A percentile compares a stretch with the other conserved stretches of the same genome.
These are phyloP conservation scores for Amylocarpus encephaloides DNA, from an alignment of 2,329 filamentous ascomycete genomes.

Conservation along the genomic window DNA sequence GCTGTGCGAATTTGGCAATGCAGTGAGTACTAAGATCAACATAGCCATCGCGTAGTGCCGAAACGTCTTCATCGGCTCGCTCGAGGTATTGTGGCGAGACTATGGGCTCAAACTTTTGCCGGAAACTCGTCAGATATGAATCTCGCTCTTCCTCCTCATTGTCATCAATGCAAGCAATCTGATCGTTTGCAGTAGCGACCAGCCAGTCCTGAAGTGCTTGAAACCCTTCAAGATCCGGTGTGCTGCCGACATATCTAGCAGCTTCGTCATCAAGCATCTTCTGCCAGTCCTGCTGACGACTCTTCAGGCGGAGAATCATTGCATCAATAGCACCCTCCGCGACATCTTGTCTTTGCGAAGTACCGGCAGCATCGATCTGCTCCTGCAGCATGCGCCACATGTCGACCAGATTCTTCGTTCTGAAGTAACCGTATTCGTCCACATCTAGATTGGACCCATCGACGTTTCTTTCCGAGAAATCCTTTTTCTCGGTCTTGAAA, in stretches of 20 bases:
- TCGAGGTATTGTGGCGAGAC: slow-evolving; percentile 77
- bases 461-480: slow-evolving; percentile 70
- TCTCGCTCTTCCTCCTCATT: slow-evolving; percentile 67
- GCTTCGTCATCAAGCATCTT: slow-evolving; percentile 82
- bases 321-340: slow-evolving; percentile 92
- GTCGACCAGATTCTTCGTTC: slow-evolving; percentile 84
- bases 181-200: slow-evolving; percentile 93
- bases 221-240: slow-evolving; percentile 55
- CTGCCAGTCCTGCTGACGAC: slow-evolving; percentile 80
- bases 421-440: slow-evolving; percentile 84
- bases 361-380: slow-evolving; percentile 77
- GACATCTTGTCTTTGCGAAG: slow-evolving; percentile 81
- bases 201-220: slow-evolving; percentile 93
- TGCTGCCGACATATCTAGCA: slow-evolving; percentile 58
- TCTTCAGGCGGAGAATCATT: slow-evolving; percentile 83
- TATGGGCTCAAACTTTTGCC: slow-evolving; percentile 71
- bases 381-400: slow-evolving; percentile 98
- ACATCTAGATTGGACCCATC: slow-evolving; percentile 72
- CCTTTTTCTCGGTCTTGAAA: slow-evolving; percentile 71
- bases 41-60: slow-evolving; percentile 77
- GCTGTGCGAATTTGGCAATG: slow-evolving; percentile 75
- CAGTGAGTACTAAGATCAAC: slow-evolving; percentile 93
- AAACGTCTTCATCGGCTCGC: slow-evolving; percentile 65
- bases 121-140: slow-evolving; percentile 82
- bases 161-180: slow-evolving; percentile 97